These are phyloP conservation scores for Coleophoma eucalyptorum DNA, from an alignment of 2,329 filamentous ascomycete species.

Conservation along the genomic window DNA sequence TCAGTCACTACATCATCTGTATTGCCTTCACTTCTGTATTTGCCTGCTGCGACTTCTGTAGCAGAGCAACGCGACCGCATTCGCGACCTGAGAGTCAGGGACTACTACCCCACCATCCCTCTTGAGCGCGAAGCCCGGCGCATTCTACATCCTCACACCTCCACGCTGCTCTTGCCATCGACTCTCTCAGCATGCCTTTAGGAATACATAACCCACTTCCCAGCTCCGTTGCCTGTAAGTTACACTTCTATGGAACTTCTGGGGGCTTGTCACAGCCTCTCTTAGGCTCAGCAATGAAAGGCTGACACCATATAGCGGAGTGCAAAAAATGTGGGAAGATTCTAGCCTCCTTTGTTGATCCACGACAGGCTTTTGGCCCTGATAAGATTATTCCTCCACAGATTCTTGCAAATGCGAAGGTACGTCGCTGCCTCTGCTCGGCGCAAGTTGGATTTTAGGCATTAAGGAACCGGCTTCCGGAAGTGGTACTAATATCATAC, in stretches of 20 bases:
- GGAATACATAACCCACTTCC: slow-evolving; percentile 65
- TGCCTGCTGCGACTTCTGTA: too few species aligned
- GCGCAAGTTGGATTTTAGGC: too few species aligned
- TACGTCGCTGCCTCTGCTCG: slow-evolving; percentile 31
- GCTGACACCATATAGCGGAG: slow-evolving; percentile 61
- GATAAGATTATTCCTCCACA: slow-evolving; percentile 95
- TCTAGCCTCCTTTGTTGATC: slow-evolving; percentile 90
- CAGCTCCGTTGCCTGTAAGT: slow-evolving; percentile 66
- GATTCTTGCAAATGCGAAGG: slow-evolving; percentile 88
- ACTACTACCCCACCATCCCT: background rate
- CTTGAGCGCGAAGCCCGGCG: background rate
- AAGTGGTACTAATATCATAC: background rate
- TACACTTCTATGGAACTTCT: slow-evolving; percentile 6
- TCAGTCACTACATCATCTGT: too few species aligned
- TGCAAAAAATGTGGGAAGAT: slow-evolving; percentile 98
- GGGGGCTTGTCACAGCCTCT: slow-evolving; percentile 7
- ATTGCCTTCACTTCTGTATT: background rate
- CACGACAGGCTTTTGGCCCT: slow-evolving; percentile 86
- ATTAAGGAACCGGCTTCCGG: too few species aligned
- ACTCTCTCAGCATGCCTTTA: slow-evolving; percentile 35
- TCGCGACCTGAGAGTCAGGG: background rate
- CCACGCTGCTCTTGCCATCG: background rate
- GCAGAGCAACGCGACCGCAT: background rate
- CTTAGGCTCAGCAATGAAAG: slow-evolving; percentile 13
- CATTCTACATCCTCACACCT: background rate